Conservation (phyloP, 148 eudicot genomes). For the Cornus kousa region DNA sequence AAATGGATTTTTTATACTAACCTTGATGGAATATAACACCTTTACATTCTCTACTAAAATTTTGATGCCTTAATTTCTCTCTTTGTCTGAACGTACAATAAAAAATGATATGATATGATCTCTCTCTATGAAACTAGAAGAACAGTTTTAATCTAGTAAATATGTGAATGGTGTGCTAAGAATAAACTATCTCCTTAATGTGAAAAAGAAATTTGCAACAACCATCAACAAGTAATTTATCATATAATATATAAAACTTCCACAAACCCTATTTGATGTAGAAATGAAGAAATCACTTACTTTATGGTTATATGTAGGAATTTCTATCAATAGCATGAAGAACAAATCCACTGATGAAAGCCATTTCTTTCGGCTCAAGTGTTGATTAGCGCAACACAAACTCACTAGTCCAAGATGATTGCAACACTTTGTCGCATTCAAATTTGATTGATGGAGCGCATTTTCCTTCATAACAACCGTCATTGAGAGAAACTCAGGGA, state of each 20-base stretch:
- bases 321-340: constrained; percentile 5
- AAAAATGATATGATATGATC: too few relatives aligned
- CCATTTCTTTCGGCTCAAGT: constrained; percentile 15
- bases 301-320: neutral
- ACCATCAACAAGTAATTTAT: neutral
- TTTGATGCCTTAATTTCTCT: neutral
- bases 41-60: neutral
- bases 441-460: constrained; percentile 9
- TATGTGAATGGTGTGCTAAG: neutral
- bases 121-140: neutral
- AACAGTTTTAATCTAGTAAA: neutral
- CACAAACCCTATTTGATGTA: neutral
- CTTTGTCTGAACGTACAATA: too few relatives aligned
- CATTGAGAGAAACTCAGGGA: neutral
- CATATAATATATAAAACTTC: neutral
- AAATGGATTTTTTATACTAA: constrained; percentile 5
- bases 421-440: neutral
- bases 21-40: constrained; percentile 14
- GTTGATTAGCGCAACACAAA: neutral
- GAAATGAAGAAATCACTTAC: neutral
- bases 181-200: too few relatives aligned
- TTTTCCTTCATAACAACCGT: neutral
- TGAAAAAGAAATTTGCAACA: neutral
- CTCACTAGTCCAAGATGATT: neutral
- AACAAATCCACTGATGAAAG: neutral